Evolutionary conservation across 768 basidiomycete genomes (phyloP).

Genomic region (Hericium alpestre): DNA sequence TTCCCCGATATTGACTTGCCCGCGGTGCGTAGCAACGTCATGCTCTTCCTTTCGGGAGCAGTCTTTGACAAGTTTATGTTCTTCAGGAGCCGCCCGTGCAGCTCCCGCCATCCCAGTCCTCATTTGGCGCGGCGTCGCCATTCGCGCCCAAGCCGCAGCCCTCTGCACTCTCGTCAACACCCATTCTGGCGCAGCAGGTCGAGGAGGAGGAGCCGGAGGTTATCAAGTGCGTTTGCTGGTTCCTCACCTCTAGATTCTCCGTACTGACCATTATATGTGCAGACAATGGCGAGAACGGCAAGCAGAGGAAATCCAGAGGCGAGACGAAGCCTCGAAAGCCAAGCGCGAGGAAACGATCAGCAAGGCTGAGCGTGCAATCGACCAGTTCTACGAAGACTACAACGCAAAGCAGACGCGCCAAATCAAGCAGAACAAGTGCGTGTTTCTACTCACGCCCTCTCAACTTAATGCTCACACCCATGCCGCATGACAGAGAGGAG

Average conservation of each 20-base stretch:
- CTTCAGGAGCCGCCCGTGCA: slow-evolving; percentile 5
- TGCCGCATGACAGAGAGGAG: slow-evolving; percentile 49
- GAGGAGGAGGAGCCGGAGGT: slow-evolving; percentile 80
- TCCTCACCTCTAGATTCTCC: neutral
- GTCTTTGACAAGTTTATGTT: neutral
- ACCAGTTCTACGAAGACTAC: slow-evolving; percentile 86
- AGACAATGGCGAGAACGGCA: slow-evolving; percentile 83
- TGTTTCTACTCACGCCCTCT: slow-evolving; percentile 6
- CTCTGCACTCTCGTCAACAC: slow-evolving; percentile 59
- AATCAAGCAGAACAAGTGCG: slow-evolving; percentile 93
- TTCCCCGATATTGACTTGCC: slow-evolving; percentile 71
- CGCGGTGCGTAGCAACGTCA: slow-evolving; percentile 20
- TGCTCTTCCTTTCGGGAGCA: slow-evolving; percentile 3
- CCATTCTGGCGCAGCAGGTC: slow-evolving; percentile 57
- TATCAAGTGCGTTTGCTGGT: slow-evolving; percentile 49
- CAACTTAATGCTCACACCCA: neutral
- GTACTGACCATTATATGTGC: neutral
- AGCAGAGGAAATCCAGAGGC: slow-evolving; percentile 66
- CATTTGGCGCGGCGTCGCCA: slow-evolving; percentile 39
- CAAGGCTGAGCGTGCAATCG: slow-evolving; percentile 78
- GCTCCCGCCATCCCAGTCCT: slow-evolving; percentile 20
- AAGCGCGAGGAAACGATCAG: slow-evolving; percentile 75
- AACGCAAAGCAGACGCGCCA: slow-evolving; percentile 79
- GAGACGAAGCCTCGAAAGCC: slow-evolving; percentile 71
- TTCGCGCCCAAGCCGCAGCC: slow-evolving; percentile 74